Conservation (phyloP, 306 rosid genomes). For the Prunus padus region DNA sequence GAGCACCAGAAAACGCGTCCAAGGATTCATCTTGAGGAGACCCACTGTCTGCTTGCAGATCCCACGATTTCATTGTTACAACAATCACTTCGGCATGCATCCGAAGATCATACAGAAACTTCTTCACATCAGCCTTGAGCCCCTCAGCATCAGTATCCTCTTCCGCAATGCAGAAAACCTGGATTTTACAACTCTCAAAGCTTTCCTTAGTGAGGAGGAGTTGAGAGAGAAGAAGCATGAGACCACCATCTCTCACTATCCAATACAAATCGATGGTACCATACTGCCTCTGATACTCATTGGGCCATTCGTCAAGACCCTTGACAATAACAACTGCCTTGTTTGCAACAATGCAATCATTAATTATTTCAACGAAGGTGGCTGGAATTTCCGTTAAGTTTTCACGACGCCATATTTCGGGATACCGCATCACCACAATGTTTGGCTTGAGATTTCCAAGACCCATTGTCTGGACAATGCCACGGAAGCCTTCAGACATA, state of each 20-base stretch:
- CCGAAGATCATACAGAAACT: constrained; percentile 92
- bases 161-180: constrained; percentile 97
- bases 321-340: constrained; percentile 97
- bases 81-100: constrained; percentile 99
- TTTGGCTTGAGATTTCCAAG: constrained; percentile 98
- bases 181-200: constrained; percentile 97
- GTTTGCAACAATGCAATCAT: constrained; percentile 93
- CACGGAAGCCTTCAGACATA: constrained; percentile 93
- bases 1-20: constrained; percentile 68
- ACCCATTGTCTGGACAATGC: constrained; percentile 97
- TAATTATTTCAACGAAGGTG: constrained; percentile 86
- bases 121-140: constrained; percentile 92
- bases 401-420: constrained; percentile 99
- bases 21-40: constrained; percentile 76
- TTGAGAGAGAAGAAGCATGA: constrained; percentile 97
- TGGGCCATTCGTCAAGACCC: constrained; percentile 99
- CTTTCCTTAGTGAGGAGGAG: constrained; percentile 91
- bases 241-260: constrained; percentile 99
- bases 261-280: constrained; percentile 96
- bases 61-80: constrained; percentile 84
- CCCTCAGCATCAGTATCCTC: constrained; percentile 91
- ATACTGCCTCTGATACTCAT: constrained; percentile 90
- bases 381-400: constrained; percentile 89
- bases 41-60: constrained; percentile 54
- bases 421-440: constrained; percentile 97